Evolutionary conservation across 1,139 yeast species (phyloP), one percentile per base, ranked within the genome.

Genomic region (Kodamaea suecica): DNA sequence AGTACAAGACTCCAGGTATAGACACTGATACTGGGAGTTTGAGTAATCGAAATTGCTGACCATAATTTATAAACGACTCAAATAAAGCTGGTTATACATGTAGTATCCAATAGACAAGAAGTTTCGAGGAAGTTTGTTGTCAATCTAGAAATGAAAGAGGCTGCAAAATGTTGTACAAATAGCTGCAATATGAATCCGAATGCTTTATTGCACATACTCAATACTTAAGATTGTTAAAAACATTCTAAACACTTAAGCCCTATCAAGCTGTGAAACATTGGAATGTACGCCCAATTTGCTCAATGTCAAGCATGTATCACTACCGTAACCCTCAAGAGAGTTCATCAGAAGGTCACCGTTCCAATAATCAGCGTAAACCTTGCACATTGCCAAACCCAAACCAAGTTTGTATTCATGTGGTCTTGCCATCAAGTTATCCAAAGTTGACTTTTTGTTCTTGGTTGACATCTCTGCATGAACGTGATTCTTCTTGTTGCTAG

Each of bases 281-380:
- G 78, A 74, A 47, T 79, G 77, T 47, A 74, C 71, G 25, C 95
- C 95, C 39, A 87, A 70, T 52, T 87, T 84, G 23, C 88, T 83
- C 42, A 90, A 66, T 17, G 83, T 77, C 51, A 92, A 62, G 42
- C 83, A 82, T 0, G 94, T 88, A 54, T 90, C 98, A 32, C 94
- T 78, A 3, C 98, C 97, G 49, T 83, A 86, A 2, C 96, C 97
- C 44, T 86, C 92, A 32, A 90, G 63, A 1, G 95, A 82, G 49
- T 83, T 84, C 72, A 90, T 76, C 46, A 78, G 82, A 34, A 90
- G 61, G 35, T 81, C 83, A 4, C 97, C 97, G 49, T 88, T 92
- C 97, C 97, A 90, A 58, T 90, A 90, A 49, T 90, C 97, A 0
- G 95, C 90, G 53, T 90, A 90, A 0, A 90, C 86, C 45, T 84